Percentiles rank a stretch among this genome's conserved stretches.
Evolutionary conservation across 768 basidiomycete genomes (phyloP).

Genomic region (Exidia glandulosa): DNA sequence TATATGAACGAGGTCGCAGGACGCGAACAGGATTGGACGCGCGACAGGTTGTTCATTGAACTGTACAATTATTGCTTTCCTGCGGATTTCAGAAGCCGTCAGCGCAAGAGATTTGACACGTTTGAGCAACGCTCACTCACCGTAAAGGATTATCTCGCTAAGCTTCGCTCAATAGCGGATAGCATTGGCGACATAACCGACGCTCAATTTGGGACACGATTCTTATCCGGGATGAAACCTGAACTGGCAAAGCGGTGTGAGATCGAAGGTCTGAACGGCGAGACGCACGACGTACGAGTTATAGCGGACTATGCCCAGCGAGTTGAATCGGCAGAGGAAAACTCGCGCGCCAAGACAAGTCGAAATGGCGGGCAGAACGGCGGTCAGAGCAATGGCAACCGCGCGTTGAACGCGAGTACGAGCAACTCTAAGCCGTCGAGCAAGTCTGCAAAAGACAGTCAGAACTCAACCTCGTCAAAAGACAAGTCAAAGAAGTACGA

Average conservation of each 20-base stretch:
- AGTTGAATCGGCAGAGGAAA: not conserved
- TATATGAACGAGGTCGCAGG: not conserved
- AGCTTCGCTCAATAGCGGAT: not conserved
- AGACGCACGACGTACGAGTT: not conserved
- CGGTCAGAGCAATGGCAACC: not conserved
- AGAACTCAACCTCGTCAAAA: not conserved
- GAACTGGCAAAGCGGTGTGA: not conserved
- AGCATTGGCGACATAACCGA: not conserved
- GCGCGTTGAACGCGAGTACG: no score
- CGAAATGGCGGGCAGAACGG: not conserved
- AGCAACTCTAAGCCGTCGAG: no score
- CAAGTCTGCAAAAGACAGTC: no score
- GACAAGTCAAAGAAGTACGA: not conserved
- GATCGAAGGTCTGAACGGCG: not conserved
- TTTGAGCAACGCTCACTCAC: not conserved
- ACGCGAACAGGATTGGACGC: not conserved
- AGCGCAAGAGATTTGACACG: not conserved
- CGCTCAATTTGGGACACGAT: not conserved
- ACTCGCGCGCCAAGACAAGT: not conserved
- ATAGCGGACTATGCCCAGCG: not conserved
- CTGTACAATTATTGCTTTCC: not conserved
- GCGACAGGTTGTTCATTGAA: not conserved
- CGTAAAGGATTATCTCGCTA: not conserved
- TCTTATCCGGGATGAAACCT: not conserved
- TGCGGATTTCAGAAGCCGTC: not conserved